Percentiles rank a stretch among this genome's conserved stretches.
Conservation (phyloP, 2,329 filamentous ascomycete genomes). For the Neonectria sp. region DNA sequence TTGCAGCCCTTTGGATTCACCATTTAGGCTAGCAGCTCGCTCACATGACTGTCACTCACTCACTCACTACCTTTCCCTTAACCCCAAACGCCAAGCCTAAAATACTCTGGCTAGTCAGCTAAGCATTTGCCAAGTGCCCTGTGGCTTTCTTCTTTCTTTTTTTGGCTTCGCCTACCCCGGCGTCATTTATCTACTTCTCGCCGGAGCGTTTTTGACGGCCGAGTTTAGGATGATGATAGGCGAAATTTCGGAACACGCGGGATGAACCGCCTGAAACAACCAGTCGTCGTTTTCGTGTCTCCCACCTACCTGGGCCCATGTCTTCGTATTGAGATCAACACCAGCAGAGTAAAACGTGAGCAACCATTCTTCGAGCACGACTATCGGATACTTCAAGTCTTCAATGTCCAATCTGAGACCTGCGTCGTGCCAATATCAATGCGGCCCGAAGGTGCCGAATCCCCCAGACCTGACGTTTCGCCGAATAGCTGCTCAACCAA, state of each 20-base stretch:
- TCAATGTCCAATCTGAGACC: constrained; percentile 2
- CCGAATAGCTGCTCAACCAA: background rate
- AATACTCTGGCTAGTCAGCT: too few relatives aligned
- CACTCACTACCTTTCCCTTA: too few relatives aligned
- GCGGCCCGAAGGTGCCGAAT: background rate
- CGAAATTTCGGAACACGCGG: background rate
- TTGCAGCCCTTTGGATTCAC: too few relatives aligned
- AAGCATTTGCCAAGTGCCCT: background rate
- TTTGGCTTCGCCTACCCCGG: background rate
- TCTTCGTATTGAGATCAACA: background rate
- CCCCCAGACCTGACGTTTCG: too few relatives aligned
- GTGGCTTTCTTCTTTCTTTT: background rate
- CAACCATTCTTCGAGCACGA: background rate
- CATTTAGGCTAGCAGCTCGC: too few relatives aligned
- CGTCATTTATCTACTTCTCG: too few relatives aligned
- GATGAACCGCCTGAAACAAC: background rate
- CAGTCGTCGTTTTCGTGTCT: background rate
- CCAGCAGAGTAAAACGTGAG: background rate
- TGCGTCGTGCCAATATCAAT: constrained; percentile 1
- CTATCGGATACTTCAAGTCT: background rate
- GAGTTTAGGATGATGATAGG: background rate
- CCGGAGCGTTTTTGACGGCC: too few relatives aligned
- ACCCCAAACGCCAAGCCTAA: background rate
- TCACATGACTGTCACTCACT: too few relatives aligned
- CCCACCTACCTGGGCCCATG: too few relatives aligned